Percentiles rank a stretch among this genome's conserved stretches.
phyloP scores from a whole-genome alignment of 2,329 filamentous ascomycete species.

The Hymenoscyphus scutula region DNA sequence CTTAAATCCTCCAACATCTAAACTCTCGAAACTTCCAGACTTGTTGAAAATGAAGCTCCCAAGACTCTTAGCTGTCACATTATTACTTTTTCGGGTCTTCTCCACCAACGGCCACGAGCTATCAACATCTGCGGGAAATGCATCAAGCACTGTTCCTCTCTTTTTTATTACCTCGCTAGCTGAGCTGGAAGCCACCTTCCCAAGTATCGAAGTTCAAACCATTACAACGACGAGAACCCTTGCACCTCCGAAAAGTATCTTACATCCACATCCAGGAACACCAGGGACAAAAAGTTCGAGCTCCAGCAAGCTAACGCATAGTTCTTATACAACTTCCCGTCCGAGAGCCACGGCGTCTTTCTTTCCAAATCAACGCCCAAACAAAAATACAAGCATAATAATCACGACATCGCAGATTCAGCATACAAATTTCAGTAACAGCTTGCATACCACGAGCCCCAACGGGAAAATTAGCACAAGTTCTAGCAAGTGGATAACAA shows the following conservation, averaged over 20 bases:
- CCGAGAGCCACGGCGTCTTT: not conserved
- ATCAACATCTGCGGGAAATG: not conserved
- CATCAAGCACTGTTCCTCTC: not conserved
- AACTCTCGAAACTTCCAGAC: not conserved
- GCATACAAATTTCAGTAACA: too few relatives aligned
- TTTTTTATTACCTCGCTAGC: not conserved
- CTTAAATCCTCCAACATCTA: too few relatives aligned
- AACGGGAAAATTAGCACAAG: too few relatives aligned
- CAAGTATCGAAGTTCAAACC: not conserved
- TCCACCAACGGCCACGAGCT: not conserved
- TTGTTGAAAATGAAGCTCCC: not conserved
- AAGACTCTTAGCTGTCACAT: not conserved
- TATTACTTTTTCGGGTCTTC: not conserved
- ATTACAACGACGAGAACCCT: not conserved
- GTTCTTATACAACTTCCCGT: too few relatives aligned
- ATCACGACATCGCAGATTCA: too few relatives aligned
- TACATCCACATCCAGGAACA: not conserved
- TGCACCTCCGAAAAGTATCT: not conserved
- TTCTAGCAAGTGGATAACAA: not conserved
- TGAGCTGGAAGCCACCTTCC: not conserved
- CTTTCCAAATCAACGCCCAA: not conserved
- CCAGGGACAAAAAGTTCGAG: not conserved
- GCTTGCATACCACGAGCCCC: too few relatives aligned
- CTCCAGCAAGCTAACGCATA: not conserved
- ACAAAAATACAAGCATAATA: too few relatives aligned